A percentile compares a stretch with the other conserved stretches of the same genome.
Conservation (phyloP, 2,329 filamentous ascomycete species). For the Fonsecaea multimorphosa region DNA sequence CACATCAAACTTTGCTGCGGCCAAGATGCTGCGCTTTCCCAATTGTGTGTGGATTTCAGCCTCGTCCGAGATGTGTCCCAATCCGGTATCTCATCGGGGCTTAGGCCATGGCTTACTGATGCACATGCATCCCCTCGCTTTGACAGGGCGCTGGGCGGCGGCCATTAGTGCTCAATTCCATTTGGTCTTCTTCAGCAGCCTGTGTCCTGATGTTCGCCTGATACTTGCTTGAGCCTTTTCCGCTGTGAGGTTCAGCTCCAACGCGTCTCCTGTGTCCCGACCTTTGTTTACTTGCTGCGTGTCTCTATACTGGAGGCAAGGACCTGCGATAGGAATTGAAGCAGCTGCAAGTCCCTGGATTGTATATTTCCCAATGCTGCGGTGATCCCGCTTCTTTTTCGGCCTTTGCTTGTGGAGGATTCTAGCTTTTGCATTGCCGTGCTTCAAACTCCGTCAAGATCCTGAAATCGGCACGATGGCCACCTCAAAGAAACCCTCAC, state of each 20-base stretch:
- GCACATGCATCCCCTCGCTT: constrained; percentile 8
- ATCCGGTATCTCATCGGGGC: constrained; percentile 22
- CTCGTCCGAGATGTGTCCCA: constrained; percentile 13
- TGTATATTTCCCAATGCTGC: constrained; percentile 1
- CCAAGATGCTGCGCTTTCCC: no score
- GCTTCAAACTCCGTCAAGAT: background rate
- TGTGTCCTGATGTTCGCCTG: constrained; percentile 13
- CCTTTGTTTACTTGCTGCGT: constrained; percentile 10
- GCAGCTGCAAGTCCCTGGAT: background rate
- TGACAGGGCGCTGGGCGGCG: constrained; percentile 1
- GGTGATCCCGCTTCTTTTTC: background rate
- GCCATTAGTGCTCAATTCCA: background rate
- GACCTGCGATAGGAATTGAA: background rate
- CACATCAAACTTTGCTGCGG: no score
- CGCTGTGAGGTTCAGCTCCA: constrained; percentile 11
- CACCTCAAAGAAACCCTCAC: constrained; percentile 12
- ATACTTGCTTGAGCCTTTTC: constrained; percentile 8
- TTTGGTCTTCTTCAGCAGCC: constrained; percentile 3
- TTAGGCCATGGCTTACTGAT: constrained; percentile 31
- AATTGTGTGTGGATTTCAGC: background rate
- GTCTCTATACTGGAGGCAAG: background rate
- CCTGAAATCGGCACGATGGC: constrained; percentile 18
- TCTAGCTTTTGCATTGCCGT: background rate
- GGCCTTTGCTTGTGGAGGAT: background rate
- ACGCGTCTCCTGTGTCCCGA: constrained; percentile 4